Evolutionary conservation across 306 rosid species (phyloP), one percentile per base, ranked within the genome.

Genomic region (Lathyrus aphaca): DNA sequence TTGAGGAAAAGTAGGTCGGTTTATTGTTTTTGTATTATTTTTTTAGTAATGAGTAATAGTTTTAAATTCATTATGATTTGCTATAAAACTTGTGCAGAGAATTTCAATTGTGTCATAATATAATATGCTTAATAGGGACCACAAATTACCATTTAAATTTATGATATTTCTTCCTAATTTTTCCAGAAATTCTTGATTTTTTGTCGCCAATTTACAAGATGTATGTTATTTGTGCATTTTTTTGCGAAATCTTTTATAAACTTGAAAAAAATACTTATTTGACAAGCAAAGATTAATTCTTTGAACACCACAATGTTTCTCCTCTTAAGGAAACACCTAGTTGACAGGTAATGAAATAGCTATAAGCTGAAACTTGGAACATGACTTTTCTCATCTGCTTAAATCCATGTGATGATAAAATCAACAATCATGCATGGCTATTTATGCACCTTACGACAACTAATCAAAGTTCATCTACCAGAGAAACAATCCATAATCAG

Each of bases 101-200:
- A 69, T 65, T 66, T 67, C 43, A 65, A 35, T 55, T 35, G 13
- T 25, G n/a, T n/a, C n/a, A n/a, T n/a, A n/a, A n/a, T n/a, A n/a
- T n/a, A n/a, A n/a, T n/a, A n/a, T n/a, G 76, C 63, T 48, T n/a
- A 30, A 21, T 59, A 50, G 69, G 80, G 68, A 77, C 80, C 77
- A 73, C 69, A 45, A 77, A 21, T 21, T 21, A 21, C 23, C 23
- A 21, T 21, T 21, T 21, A 21, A 21, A 2, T 21, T 21, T 21
- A 1, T 2, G 23, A 21, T 21, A 21, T 21, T 21, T 21, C 23
- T 21, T 21, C 23, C 1, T 21, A 1, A 21, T 21, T 21, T 21
- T 21, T 21, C 2, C 23, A 21, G 2, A 21, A 1, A 21, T 21
- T 1, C 2, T 21, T 21, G 23, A 21, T 1, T 21, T 21, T 21